Evolutionary conservation across 2,329 filamentous ascomycete species (phyloP).

Genomic region (Aspergillus nomiae): DNA sequence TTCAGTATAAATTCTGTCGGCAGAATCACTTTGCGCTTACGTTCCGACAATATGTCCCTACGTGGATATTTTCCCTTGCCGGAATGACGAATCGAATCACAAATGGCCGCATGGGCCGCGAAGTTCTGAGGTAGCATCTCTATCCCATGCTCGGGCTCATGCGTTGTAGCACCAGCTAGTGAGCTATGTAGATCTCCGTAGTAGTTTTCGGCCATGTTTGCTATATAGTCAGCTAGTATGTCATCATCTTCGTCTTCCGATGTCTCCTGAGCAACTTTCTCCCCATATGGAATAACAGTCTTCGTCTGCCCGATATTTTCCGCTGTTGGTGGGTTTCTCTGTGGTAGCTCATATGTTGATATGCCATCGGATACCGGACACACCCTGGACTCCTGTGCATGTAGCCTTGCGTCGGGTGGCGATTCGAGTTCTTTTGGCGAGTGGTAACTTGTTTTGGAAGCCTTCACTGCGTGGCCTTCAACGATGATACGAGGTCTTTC

Average conservation of each 20-base stretch:
- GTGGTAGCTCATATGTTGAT: neutral
- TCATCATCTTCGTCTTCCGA: slow-evolving; percentile 50
- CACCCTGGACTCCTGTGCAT: neutral
- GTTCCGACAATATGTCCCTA: neutral
- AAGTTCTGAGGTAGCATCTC: neutral
- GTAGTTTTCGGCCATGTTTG: slow-evolving; percentile 40
- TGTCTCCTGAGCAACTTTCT: neutral
- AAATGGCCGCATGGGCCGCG: neutral
- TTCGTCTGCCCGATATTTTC: neutral
- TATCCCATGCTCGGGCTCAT: neutral
- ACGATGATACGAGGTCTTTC: slow-evolving; percentile 3
- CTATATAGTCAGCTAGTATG: slow-evolving; percentile 43
- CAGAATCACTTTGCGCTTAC: neutral
- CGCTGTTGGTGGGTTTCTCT: neutral
- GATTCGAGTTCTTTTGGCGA: neutral
- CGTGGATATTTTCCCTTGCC: neutral
- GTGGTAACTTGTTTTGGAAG: neutral
- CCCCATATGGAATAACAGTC: neutral
- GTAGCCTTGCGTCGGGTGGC: neutral
- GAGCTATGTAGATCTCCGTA: slow-evolving; percentile 4
- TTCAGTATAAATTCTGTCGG: no score
- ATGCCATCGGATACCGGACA: neutral
- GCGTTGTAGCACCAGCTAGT: neutral
- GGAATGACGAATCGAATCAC: neutral
- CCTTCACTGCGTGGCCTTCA: neutral